These are phyloP conservation scores for Acer negundo DNA, from an alignment of 345 rosid genomes.

Conservation along the genomic window DNA sequence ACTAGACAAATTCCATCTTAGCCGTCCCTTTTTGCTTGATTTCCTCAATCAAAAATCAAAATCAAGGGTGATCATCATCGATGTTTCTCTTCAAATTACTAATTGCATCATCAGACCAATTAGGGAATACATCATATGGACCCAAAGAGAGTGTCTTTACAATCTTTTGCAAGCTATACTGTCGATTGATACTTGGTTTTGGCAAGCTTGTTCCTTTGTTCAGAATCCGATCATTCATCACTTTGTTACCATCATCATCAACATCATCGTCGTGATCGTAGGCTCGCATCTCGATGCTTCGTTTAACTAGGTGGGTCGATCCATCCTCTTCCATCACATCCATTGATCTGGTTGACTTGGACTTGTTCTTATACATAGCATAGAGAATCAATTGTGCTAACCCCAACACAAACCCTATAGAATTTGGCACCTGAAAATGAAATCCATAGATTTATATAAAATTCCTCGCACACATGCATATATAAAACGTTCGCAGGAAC, in stretches of 20 bases:
- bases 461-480: too few species aligned
- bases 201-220: conserved; percentile 30
- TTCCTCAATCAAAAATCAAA: conserved; percentile 32
- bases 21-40: not conserved
- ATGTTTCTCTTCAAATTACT: not conserved
- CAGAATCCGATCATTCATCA: conserved; percentile 19
- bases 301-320: conserved; percentile 25
- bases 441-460: too few species aligned
- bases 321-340: conserved; percentile 34
- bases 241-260: not conserved
- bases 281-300: conserved; percentile 28
- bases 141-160: conserved; percentile 29
- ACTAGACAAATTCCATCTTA: too few species aligned
- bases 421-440: conserved; percentile 52
- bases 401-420: conserved; percentile 49
- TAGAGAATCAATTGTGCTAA: conserved; percentile 54
- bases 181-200: conserved; percentile 25
- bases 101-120: conserved; percentile 13
- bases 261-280: conserved; percentile 3
- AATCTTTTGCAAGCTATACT: conserved; percentile 32
- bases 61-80: conserved; percentile 8
- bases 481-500: too few species aligned
- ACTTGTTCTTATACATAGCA: conserved; percentile 38
- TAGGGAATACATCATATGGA: conserved; percentile 31
- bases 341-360: conserved; percentile 15